Base-by-base conservation (phyloP, 1,284 basidiomycete species). In the Melampsora americana region DNA sequence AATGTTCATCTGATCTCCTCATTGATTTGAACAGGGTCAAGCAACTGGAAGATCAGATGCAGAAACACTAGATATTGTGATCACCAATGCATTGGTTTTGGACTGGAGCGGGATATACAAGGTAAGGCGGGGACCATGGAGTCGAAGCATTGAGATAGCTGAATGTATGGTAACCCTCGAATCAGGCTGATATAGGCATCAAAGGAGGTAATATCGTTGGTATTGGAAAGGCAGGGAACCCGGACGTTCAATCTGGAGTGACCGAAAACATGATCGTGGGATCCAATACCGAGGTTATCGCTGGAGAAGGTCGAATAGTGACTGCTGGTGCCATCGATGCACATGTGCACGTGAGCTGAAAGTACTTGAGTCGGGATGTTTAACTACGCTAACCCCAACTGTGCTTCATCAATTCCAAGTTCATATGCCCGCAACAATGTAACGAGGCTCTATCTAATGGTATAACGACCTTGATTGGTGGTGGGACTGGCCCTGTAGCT, bases 41-140 rank as follows among this genome's bases (percentile, higher is more conserved):
- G 90, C 90, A 0, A 92, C 91, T 0, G 89, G 91, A 77, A 85
- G 89, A 9, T 84, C 87, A 0, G 88, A 91, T 23, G 79, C 80
- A 0, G 89, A 92, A 66, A 87, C 90, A 0, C 86, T 99, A 60
- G 96, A 99, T 81, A 86, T 95, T 9, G 90, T 98, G 69, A 92
- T 99, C 80, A 96, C 93, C 56, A 99, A 97, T 82, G 93, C 92
- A 0, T 86, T 99, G 66, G 90, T 99, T 78, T 84, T 99, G 59
- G 95, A 99, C 83, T 97, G 92, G 91, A 89, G 89, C 59, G 94
- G 94, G 0, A 95, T 99, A 78, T 92, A 91, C 87, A 98, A 98
- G 87, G 92, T 89, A 68, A 35, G 79, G 32, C 39, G n/a, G 4
- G 39, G 6, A 11, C 20, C 5, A 56, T 56, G n/a, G 18, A 56